Base-by-base conservation (phyloP, 345 rosid species). In the Linum lewisii region DNA sequence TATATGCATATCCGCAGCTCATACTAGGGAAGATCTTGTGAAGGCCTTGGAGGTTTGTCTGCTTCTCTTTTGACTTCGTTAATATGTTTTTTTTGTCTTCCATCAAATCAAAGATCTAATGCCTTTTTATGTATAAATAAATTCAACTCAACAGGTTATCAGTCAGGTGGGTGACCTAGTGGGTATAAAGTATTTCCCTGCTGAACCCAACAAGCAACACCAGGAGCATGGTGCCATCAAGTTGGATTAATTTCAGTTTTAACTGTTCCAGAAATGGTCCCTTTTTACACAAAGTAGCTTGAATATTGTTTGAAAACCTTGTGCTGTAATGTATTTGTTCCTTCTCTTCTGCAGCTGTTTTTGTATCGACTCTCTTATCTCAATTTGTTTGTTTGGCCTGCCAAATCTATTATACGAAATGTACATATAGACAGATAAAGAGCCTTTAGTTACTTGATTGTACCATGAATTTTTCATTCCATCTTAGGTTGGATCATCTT, bases 171-270 rank as follows among this genome's bases (percentile, higher is more conserved):
- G 95, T 58, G 97, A 89, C 38, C 73, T 84, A 21, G 82, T 86
- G 20, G 92, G 95, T 60, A 82, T 86, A 58, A 89, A 89, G 71
- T 89, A 86, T 78, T 86, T 86, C 72, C 97, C 91, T 0, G 84
- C 84, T 16, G 97, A 82, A 57, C 82, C 89, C 34, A 52, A 72
- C 15, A 86, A 86, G 78, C 84, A 69, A 63, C 72, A 73, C 32
- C 54, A 44, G 53, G 68, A 69, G 60, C 62, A 53, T 26, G 51
- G 19, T 6, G 21, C 36, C 20, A 29, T 63, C 29, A 69, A 63
- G 68, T 59, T 69, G 61, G 63, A 63, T 14, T 63, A 56, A n/a
- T n/a, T n/a, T n/a, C n/a, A 63, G 16, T 42, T 3, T 15, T 15
- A 42, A 42, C 6, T 4, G 4, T 34, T 34, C 9, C 6, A 29